Evolutionary conservation across 192 early-diverging fungal genomes (phyloP).

Genomic region (Mortierella alpina): DNA sequence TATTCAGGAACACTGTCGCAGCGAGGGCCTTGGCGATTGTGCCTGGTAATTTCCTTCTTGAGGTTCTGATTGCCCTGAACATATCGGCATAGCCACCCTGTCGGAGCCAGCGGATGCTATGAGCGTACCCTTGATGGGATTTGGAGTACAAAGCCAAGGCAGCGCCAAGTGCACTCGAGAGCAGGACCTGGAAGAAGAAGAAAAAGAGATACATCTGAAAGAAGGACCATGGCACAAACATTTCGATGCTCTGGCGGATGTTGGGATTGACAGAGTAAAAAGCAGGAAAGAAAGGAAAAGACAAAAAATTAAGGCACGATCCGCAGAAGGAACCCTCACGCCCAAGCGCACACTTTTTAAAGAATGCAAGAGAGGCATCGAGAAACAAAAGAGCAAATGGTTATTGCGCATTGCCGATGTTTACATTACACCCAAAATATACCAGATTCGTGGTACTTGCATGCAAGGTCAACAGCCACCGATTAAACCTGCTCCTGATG

Average conservation of each 20-base stretch:
- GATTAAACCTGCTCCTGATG: too few species aligned
- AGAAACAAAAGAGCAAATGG: too few species aligned
- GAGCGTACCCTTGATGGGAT: neutral
- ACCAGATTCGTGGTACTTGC: too few species aligned
- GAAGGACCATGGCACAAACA: conserved; percentile 3
- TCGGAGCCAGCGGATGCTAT: conserved; percentile 16
- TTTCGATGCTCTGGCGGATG: neutral
- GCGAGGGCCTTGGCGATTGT: neutral
- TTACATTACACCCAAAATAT: too few species aligned
- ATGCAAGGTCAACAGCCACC: too few species aligned
- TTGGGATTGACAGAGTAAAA: too few species aligned
- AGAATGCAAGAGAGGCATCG: too few species aligned
- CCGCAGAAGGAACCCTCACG: too few species aligned
- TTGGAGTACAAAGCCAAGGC: conserved; percentile 5
- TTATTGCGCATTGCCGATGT: too few species aligned
- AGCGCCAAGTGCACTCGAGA: neutral
- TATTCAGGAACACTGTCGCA: neutral
- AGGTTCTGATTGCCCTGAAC: neutral
- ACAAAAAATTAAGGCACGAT: too few species aligned
- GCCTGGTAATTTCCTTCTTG: neutral
- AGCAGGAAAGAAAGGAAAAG: too few species aligned
- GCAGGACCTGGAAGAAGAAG: neutral
- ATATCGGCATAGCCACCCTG: conserved; percentile 22
- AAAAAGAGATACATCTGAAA: neutral
- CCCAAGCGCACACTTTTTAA: too few species aligned